These are phyloP conservation scores for Penicillium ucsense DNA, from an alignment of 495 filamentous ascomycete genomes.

Conservation along the genomic window DNA sequence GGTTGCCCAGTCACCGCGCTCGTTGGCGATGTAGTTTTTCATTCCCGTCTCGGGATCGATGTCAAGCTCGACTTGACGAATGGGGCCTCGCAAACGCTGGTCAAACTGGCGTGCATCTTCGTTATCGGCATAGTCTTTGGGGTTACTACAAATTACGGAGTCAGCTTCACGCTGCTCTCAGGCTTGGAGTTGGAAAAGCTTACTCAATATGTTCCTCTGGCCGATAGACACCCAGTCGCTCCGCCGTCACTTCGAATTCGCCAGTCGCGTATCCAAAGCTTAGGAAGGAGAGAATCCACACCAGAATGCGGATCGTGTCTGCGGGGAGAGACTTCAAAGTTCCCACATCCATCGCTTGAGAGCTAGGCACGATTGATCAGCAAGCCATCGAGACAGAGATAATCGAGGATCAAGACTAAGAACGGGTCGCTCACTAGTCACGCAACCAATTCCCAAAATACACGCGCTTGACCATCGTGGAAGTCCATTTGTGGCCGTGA, in stretches of 20 bases:
- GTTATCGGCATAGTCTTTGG: slow-evolving; percentile 84
- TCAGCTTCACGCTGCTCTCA: too few relatives aligned
- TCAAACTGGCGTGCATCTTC: slow-evolving; percentile 79
- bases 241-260: slow-evolving; percentile 92
- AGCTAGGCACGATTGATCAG: slow-evolving; percentile 28
- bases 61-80: slow-evolving; percentile 65
- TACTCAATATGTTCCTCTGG: slow-evolving; percentile 89
- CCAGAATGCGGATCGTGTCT: slow-evolving; percentile 80
- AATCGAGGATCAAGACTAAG: too few relatives aligned
- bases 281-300: slow-evolving; percentile 87
- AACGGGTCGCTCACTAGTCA: slow-evolving; percentile 29
- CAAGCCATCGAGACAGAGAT: too few relatives aligned
- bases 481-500: slow-evolving; percentile 89
- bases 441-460: slow-evolving; percentile 70
- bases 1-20: slow-evolving; percentile 73
- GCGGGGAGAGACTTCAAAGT: slow-evolving; percentile 83
- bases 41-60: slow-evolving; percentile 81
- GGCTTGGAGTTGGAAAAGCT: slow-evolving; percentile 2
- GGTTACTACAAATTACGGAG: slow-evolving; percentile 41
- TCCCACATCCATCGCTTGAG: slow-evolving; percentile 85
- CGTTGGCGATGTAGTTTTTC: slow-evolving; percentile 99
- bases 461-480: slow-evolving; percentile 75
- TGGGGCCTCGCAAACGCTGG: slow-evolving; percentile 66
- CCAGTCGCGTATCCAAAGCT: slow-evolving; percentile 93
- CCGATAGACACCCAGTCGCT: slow-evolving; percentile 82